Base-by-base conservation (phyloP, 2,329 filamentous ascomycete genomes). In the Cadophora gregata region DNA sequence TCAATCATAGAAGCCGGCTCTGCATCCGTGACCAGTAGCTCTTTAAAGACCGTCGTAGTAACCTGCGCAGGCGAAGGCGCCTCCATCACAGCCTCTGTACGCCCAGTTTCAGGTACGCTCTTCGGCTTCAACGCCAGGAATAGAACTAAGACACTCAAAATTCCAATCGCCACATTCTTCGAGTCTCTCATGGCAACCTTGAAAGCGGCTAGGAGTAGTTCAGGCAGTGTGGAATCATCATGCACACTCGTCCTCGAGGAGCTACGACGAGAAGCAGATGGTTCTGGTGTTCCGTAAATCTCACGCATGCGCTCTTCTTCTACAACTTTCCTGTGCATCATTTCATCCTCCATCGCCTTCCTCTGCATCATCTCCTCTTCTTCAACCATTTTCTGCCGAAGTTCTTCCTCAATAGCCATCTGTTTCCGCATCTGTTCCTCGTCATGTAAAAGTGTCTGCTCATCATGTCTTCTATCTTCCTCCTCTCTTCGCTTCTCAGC, bases 291-390 rank as follows among this genome's bases (percentile, higher is more conserved):
- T 3, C 83, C 83, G 68, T 88, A 87, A 24, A 85, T 84, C 67
- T 88, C 85, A 5, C 84, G 80, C 36, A 85, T 76, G 1, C 84
- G 80, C 19, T 88, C 88, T 0, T 88, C 88, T 42, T 87, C 88
- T 51, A 48, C 21, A 16, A 27, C 63, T 36, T 53, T 65, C 16
- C 60, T 64, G 53, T 65, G 67, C 42, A 64, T 65, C 47, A 69
- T 50, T 9, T 88, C 88, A 0, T 88, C 87, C 45, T 87, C 88
- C 75, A 67, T 66, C 0, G 68, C 67, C 31, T 65, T 55, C 2
- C 64, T 64, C 27, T 59, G 62, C 27, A 83, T 79, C 19, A 83
- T 75, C 3, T 84, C 80, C 62, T 84, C 84, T 69, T 85, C 82
- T 1, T 86, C 83, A 2, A 47, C 60, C 29, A 71, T 65, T 8